Percentiles rank a stretch among this genome's conserved stretches.
Conservation (phyloP, 2,329 filamentous ascomycete genomes). For the Colletotrichum costaricense region DNA sequence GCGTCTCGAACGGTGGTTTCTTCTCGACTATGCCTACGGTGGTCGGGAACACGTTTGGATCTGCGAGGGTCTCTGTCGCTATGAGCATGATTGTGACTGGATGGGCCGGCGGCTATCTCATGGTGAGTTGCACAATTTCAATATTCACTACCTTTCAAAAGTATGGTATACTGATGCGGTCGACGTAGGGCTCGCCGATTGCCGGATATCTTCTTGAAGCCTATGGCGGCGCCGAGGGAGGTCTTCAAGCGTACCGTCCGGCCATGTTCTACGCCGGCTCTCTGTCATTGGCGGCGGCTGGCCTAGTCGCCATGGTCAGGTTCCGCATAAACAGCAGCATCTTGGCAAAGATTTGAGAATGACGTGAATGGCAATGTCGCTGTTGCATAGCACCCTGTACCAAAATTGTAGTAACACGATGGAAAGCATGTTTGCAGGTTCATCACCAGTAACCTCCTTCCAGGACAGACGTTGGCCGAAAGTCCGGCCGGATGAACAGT, state of each 20-base stretch:
- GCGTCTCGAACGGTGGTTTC: slow-evolving; percentile 70
- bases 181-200: slow-evolving; percentile 63
- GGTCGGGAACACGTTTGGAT: slow-evolving; percentile 69
- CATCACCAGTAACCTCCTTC: neutral
- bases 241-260: slow-evolving; percentile 65
- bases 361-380: too few species aligned
- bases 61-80: slow-evolving; percentile 62
- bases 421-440: neutral
- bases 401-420: neutral
- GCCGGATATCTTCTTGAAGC: slow-evolving; percentile 69
- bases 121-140: slow-evolving; percentile 52
- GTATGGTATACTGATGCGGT: neutral
- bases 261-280: slow-evolving; percentile 72
- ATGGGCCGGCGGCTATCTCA: slow-evolving; percentile 71
- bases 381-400: too few species aligned
- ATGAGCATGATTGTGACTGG: slow-evolving; percentile 72
- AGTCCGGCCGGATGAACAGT: neutral
- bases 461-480: neutral
- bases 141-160: neutral
- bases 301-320: slow-evolving; percentile 54
- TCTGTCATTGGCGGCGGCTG: slow-evolving; percentile 57
- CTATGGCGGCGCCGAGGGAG: slow-evolving; percentile 60
- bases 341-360: slow-evolving; percentile 47
- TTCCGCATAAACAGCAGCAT: slow-evolving; percentile 53
- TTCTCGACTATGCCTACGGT: slow-evolving; percentile 74